These are phyloP conservation scores for Pascua sp. DNA, from an alignment of 1,284 basidiomycete species.

Conservation along the genomic window DNA sequence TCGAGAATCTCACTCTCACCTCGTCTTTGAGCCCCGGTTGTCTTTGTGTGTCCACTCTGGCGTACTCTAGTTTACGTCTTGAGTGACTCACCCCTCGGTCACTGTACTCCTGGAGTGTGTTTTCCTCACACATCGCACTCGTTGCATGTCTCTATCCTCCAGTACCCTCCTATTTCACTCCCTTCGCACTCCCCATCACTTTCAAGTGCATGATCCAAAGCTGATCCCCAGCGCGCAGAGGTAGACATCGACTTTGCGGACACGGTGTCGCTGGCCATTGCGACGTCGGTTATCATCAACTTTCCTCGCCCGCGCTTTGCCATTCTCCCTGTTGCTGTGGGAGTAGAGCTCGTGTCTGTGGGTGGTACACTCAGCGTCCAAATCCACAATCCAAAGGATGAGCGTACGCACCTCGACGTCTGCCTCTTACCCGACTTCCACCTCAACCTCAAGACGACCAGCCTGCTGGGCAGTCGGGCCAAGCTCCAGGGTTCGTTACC, in stretches of 20 bases:
- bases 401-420: constrained; percentile 51
- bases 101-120: no score
- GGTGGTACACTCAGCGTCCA: constrained; percentile 52
- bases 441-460: constrained; percentile 55
- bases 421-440: constrained; percentile 58
- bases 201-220: constrained; percentile 8
- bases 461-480: constrained; percentile 55
- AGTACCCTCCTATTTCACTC: no score
- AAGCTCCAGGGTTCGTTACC: constrained; percentile 53
- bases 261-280: constrained; percentile 53
- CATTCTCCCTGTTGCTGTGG: constrained; percentile 55
- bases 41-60: no score
- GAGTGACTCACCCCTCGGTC: no score
- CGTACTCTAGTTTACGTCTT: no score
- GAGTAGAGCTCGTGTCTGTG: constrained; percentile 55
- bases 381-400: constrained; percentile 37
- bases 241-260: constrained; percentile 58
- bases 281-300: constrained; percentile 58
- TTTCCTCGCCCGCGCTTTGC: constrained; percentile 58
- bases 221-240: constrained; percentile 39
- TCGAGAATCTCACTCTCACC: no score
- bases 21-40: no score
- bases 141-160: no score
- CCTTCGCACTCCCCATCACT: no score
- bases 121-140: constrained; percentile 35